A percentile compares a stretch with the other conserved stretches of the same genome.
phyloP scores from a whole-genome alignment of 495 filamentous ascomycete species.

The Penicillium alfredii region DNA sequence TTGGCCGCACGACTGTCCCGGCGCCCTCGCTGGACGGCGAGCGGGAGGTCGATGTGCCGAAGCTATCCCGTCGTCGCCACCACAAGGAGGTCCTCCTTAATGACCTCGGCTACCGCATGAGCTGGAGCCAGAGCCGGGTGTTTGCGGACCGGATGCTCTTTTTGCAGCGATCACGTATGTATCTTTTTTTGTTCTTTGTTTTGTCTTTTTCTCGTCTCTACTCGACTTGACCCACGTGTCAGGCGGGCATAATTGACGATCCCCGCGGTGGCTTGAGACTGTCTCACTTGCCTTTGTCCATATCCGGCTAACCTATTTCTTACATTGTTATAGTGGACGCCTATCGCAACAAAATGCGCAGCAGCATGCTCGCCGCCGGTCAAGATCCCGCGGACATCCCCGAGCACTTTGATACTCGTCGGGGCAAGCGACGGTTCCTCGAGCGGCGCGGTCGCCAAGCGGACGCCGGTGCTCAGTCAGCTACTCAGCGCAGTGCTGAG shows the following conservation, averaged over 20 bases:
- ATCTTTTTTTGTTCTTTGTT: not conserved
- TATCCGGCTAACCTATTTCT: conserved; percentile 1
- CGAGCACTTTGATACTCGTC: conserved; percentile 82
- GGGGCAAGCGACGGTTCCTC: conserved; percentile 78
- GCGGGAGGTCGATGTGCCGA: conserved; percentile 64
- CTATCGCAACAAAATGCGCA: conserved; percentile 88
- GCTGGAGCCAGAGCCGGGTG: conserved; percentile 85
- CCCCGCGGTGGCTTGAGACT: not conserved
- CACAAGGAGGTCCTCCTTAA: conserved; percentile 81
- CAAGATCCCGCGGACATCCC: conserved; percentile 65
- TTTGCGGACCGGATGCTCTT: conserved; percentile 83
- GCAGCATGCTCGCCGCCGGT: conserved; percentile 65
- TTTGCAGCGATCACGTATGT: conserved; percentile 87
- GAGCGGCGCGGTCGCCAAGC: conserved; percentile 45
- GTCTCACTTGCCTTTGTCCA: too few species aligned
- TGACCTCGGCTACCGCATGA: conserved; percentile 89
- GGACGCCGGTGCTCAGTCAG: conserved; percentile 15
- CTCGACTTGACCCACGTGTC: not conserved
- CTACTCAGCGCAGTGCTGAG: conserved; percentile 32
- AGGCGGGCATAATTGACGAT: too few species aligned
- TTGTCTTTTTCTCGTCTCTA: conserved; percentile 3
- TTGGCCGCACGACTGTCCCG: conserved; percentile 55
- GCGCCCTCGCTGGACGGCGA: conserved; percentile 75
- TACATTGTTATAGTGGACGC: conserved; percentile 79
- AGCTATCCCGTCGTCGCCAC: conserved; percentile 57